Percentiles rank a stretch among this genome's conserved stretches.
Evolutionary conservation across 2,329 filamentous ascomycete species (phyloP).

Genomic region (Fusarium duplospermum): DNA sequence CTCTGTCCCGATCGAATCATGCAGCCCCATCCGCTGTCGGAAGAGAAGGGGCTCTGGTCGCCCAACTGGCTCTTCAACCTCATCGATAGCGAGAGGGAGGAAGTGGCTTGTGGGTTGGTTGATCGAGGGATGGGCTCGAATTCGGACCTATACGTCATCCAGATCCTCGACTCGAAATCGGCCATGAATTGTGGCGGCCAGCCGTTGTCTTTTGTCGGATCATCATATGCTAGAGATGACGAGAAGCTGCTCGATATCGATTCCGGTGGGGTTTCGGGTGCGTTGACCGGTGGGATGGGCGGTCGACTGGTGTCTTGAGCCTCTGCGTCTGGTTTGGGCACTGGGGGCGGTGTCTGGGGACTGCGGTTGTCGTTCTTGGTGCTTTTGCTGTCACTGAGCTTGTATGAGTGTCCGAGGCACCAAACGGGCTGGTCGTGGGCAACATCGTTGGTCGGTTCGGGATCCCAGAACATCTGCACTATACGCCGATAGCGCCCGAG

Average conservation of each 20-base stretch:
- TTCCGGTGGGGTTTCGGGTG: constrained; percentile 60
- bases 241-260: constrained; percentile 64
- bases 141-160: constrained; percentile 95
- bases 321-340: constrained; percentile 19
- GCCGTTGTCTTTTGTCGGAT: constrained; percentile 61
- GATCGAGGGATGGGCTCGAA: constrained; percentile 87
- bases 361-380: constrained; percentile 20
- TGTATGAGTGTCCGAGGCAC: constrained; percentile 76
- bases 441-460: constrained; percentile 84
- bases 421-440: constrained; percentile 78
- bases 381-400: constrained; percentile 47
- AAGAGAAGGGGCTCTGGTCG: constrained; percentile 85
- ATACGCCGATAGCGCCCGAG: constrained; percentile 82
- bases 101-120: constrained; percentile 75
- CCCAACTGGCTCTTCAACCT: constrained; percentile 83
- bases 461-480: constrained; percentile 93
- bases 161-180: constrained; percentile 92
- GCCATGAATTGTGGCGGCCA: constrained; percentile 91
- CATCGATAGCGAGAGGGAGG: constrained; percentile 84
- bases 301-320: constrained; percentile 33
- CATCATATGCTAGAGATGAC: constrained; percentile 62
- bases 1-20: constrained; percentile 99
- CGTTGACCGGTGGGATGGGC: constrained; percentile 41
- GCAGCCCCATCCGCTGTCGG: constrained; percentile 96
- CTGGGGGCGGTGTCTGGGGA: constrained; percentile 41